A percentile compares a stretch with the other conserved stretches of the same genome.
Conservation (phyloP, 768 basidiomycete species). For the Leucocoprinus leucothites region DNA sequence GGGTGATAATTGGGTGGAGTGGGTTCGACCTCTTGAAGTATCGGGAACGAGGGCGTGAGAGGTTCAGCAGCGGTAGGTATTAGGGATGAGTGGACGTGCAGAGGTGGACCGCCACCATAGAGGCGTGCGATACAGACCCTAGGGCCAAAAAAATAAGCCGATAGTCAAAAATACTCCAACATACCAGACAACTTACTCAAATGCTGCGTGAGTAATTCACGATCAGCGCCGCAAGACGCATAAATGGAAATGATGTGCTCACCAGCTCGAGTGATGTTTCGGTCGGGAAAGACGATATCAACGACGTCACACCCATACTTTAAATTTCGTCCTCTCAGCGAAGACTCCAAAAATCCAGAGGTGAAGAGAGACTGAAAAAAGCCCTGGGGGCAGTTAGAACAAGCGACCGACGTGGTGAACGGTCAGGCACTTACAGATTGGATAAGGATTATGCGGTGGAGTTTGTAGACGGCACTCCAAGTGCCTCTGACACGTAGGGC, state of each 20-base stretch:
- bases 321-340: constrained; percentile 23
- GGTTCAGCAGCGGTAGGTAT: constrained; percentile 67
- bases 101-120: constrained; percentile 80
- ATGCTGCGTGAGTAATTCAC: constrained; percentile 48
- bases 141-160: not conserved
- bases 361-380: constrained; percentile 90
- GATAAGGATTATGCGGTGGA: constrained; percentile 85
- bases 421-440: constrained; percentile 56
- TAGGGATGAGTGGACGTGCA: constrained; percentile 63
- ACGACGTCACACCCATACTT: constrained; percentile 48
- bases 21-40: constrained; percentile 20
- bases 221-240: not conserved
- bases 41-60: constrained; percentile 66
- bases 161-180: not conserved
- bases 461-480: constrained; percentile 68
- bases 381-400: constrained; percentile 44
- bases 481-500: constrained; percentile 63
- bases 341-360: constrained; percentile 69
- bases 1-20: constrained; percentile 61
- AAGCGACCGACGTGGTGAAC: constrained; percentile 12
- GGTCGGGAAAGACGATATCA: constrained; percentile 74
- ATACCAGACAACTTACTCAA: constrained; percentile 63
- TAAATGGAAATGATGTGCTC: constrained; percentile 21
- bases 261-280: constrained; percentile 88
- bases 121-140: constrained; percentile 85